Percentiles rank a stretch among this genome's conserved stretches.
These are phyloP conservation scores for Aciculosporium take DNA, from an alignment of 2,329 filamentous ascomycete genomes.

Conservation along the genomic window DNA sequence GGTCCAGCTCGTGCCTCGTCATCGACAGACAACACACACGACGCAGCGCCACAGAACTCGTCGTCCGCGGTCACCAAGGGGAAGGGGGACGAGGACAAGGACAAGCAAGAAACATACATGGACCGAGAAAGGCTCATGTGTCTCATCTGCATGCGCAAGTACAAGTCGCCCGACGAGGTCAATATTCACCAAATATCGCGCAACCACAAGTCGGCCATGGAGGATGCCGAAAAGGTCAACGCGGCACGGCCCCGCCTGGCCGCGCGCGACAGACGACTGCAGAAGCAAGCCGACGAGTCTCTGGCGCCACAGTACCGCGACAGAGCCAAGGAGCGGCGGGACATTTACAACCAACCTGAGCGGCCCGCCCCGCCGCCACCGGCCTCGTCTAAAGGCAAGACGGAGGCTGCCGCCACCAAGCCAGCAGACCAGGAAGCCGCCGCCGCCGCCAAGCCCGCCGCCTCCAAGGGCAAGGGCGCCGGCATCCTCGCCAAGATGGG, in stretches of 20 bases:
- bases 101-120: constrained; percentile 34
- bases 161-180: constrained; percentile 28
- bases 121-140: constrained; percentile 37
- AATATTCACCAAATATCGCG: constrained; percentile 28
- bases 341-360: constrained; percentile 46
- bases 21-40: background rate
- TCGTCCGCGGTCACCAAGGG: too few species aligned
- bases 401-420: constrained; percentile 11
- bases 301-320: constrained; percentile 40
- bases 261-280: constrained; percentile 23
- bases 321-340: constrained; percentile 51
- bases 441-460: constrained; percentile 17
- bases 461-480: constrained; percentile 54
- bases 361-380: constrained; percentile 27
- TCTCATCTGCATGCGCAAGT: constrained; percentile 32
- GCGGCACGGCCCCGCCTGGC: constrained; percentile 28
- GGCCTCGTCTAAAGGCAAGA: constrained; percentile 23
- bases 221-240: constrained; percentile 32
- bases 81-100: too few species aligned
- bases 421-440: constrained; percentile 10
- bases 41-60: too few species aligned
- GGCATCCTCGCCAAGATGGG: constrained; percentile 60
- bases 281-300: constrained; percentile 15
- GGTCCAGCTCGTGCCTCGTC: background rate
- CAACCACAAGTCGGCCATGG: constrained; percentile 26